Conservation (phyloP, 441 rosid species). For the California macrophylla region DNA sequence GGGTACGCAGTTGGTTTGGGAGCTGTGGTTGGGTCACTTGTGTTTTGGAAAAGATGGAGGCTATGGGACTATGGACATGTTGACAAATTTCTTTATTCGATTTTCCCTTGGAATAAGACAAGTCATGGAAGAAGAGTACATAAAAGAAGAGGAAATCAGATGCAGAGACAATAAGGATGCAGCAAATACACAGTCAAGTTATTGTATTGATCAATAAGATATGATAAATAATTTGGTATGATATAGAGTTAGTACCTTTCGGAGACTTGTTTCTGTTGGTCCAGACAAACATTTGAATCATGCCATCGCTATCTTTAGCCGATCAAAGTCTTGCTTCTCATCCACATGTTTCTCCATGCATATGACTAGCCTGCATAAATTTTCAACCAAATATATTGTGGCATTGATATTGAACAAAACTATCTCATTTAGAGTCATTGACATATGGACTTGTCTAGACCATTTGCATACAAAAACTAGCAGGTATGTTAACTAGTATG, state of each 20-base stretch:
- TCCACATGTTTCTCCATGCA: background rate
- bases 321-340: background rate
- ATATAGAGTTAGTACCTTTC: background rate
- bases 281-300: background rate
- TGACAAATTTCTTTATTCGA: background rate
- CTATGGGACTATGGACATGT: background rate
- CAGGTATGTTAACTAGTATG: background rate
- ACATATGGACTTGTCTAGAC: too few relatives aligned
- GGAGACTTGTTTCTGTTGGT: background rate
- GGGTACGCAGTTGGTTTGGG: slow-evolving; percentile 2
- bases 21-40: background rate
- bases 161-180: background rate
- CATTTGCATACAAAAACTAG: background rate
- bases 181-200: background rate
- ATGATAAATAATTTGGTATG: background rate
- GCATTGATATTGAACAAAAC: too few relatives aligned
- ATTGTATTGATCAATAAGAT: background rate
- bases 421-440: too few relatives aligned
- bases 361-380: background rate
- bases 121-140: background rate
- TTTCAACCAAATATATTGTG: too few relatives aligned
- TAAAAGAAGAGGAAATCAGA: background rate
- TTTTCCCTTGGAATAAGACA: background rate
- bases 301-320: background rate
- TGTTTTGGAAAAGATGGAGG: background rate